Evolutionary conservation across 192 early-diverging fungal genomes (phyloP), one percentile per base, ranked within the genome.

Genomic region (Gamsiella multidivaricata): DNA sequence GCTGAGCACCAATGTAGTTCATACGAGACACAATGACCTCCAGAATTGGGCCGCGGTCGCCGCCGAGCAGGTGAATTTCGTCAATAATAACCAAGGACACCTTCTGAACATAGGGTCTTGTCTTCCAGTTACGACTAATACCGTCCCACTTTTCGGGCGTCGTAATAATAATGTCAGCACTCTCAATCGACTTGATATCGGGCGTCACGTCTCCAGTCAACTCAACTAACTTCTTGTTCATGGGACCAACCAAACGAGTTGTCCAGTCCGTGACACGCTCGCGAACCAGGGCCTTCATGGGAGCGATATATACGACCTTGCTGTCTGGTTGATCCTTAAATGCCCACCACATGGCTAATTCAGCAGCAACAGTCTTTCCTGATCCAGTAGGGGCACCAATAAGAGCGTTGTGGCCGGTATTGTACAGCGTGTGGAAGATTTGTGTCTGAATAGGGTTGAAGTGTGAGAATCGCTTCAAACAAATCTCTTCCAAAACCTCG

Each of bases 91-190:
- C 92, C 45, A 93, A 81, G 11, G 95, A 92, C 25, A 99, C 95
- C 41, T 86, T 79, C 41, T 87, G 89, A 20, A 98, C 96, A 84
- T 97, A 98, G 12, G 85, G 89, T 46, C 97, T 88, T n/a, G 87
- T 91, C 57, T 96, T 88, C 91, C 96, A 98, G 43, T 88, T 91
- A 55, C 98, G 92, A 80, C 90, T 94, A 66, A 99, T 93, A 60
- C 96, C 96, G 83, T 99, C 96, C 96, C 96, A 99, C 69, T 98
- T 98, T 71, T 97, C 96, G 0, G 98, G 97, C 12, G 98, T 99
- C 0, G 96, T 98, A 59, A 99, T 93, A 65, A 98, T 98, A 34
- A 99, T 96, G 79, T 99, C 98, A 11, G 96, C 95, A 25, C 75
- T 81, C 65, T 94, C 86, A 23, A 98, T 91, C 0, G 95, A 90